Evolutionary conservation across 805 yeast species (phyloP).

Genomic region (Saturnispora mendoncae): DNA sequence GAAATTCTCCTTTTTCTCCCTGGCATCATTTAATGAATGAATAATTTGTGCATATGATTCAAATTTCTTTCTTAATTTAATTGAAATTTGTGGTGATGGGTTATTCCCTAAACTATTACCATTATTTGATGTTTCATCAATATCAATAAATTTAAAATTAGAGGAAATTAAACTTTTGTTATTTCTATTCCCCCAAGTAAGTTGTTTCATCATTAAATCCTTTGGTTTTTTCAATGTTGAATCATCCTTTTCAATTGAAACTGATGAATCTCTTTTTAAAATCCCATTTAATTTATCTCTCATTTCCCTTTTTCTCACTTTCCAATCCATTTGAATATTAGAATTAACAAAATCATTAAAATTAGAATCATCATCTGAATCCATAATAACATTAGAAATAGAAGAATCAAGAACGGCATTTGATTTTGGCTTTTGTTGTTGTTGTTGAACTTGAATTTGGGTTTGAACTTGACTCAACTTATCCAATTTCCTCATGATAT

Average conservation of each 20-base stretch:
- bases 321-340: conserved; percentile 79
- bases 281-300: conserved; percentile 62
- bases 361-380: conserved; percentile 46
- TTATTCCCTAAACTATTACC: not conserved
- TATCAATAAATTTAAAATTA: conserved; percentile 25
- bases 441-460: not conserved
- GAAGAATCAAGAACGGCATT: not conserved
- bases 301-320: conserved; percentile 62
- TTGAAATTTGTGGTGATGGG: conserved; percentile 29
- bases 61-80: conserved; percentile 42
- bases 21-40: conserved; percentile 58
- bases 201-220: conserved; percentile 19
- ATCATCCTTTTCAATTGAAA: conserved; percentile 13
- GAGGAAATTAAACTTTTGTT: conserved; percentile 24
- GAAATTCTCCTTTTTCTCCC: conserved; percentile 45
- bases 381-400: not conserved
- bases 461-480: conserved; percentile 1
- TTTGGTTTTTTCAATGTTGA: conserved; percentile 16
- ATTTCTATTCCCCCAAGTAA: conserved; percentile 25
- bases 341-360: conserved; percentile 71
- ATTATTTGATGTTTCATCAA: conserved; percentile 13
- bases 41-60: conserved; percentile 69
- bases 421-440: not conserved
- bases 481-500: conserved; percentile 55
- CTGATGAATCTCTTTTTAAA: conserved; percentile 25